phyloP scores from a whole-genome alignment of 1,139 yeast species.

The Geotrichum candidum region DNA sequence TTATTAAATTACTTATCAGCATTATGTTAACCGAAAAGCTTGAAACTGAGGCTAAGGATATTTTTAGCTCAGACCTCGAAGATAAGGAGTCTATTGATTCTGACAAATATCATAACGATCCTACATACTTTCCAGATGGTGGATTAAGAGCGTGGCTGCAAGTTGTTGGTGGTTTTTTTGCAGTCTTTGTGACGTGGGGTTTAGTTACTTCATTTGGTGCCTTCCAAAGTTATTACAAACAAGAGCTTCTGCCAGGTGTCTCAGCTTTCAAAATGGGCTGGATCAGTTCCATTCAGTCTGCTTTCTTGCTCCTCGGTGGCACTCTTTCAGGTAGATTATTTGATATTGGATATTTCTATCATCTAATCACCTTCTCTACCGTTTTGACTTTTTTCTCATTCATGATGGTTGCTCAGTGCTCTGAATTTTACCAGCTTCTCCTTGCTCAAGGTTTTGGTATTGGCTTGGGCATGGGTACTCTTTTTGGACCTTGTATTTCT shows the following conservation, averaged over 20 bases:
- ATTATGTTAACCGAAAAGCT: not conserved
- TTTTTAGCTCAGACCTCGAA: not conserved
- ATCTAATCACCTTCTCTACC: conserved; percentile 42
- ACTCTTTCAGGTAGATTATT: conserved; percentile 37
- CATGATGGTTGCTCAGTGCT: conserved; percentile 45
- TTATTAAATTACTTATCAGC: not conserved
- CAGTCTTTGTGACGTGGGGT: conserved; percentile 52
- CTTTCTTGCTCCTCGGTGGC: conserved; percentile 48
- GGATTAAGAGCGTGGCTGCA: conserved; percentile 33
- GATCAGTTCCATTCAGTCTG: conserved; percentile 30
- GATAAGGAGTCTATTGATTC: not conserved
- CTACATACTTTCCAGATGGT: conserved; percentile 27
- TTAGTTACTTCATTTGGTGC: conserved; percentile 56
- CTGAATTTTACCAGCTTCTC: conserved; percentile 45
- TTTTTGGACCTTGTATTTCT: conserved; percentile 17
- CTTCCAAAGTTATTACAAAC: conserved; percentile 51
- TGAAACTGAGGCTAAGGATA: not conserved
- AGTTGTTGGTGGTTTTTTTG: conserved; percentile 39
- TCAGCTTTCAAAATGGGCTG: conserved; percentile 32
- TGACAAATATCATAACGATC: conserved; percentile 10
- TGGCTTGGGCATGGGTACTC: conserved; percentile 40
- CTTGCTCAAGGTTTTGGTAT: conserved; percentile 46
- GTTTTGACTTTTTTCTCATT: conserved; percentile 42
- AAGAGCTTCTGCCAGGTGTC: conserved; percentile 41
- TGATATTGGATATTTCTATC: conserved; percentile 37